Conservation (phyloP, 306 rosid genomes). For the Ochetophila trinervis region DNA sequence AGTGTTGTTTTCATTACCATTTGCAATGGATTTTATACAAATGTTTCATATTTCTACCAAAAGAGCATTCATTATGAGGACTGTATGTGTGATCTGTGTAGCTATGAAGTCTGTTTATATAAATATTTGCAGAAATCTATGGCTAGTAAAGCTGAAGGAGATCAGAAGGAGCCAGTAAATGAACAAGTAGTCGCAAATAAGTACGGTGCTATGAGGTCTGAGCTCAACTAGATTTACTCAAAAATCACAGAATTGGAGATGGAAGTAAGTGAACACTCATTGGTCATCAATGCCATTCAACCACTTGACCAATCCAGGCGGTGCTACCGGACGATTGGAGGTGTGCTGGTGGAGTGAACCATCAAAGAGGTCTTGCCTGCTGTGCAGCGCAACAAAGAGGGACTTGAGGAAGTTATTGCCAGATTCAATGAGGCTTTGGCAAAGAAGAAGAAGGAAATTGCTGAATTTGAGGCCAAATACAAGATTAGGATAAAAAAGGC, state of each 20-base stretch:
- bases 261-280: slow-evolving; percentile 86
- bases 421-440: slow-evolving; percentile 82
- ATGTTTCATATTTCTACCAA: no score
- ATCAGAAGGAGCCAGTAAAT: slow-evolving; percentile 64
- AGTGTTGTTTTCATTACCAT: no score
- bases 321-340: slow-evolving; percentile 95
- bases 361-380: slow-evolving; percentile 93
- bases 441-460: slow-evolving; percentile 86
- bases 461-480: slow-evolving; percentile 82
- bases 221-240: slow-evolving; percentile 87
- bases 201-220: slow-evolving; percentile 79
- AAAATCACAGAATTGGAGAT: slow-evolving; percentile 94
- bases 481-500: slow-evolving; percentile 78
- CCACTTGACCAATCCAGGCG: slow-evolving; percentile 87
- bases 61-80: no score
- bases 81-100: no score
- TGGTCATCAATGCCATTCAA: slow-evolving; percentile 83
- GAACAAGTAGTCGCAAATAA: slow-evolving; percentile 85
- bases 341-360: slow-evolving; percentile 97
- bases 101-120: no score
- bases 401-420: slow-evolving; percentile 77
- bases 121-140: slow-evolving; percentile 43
- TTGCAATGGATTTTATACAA: no score
- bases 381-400: slow-evolving; percentile 87
- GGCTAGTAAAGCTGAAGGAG: slow-evolving; percentile 61